Conservation (phyloP, 2,329 filamentous ascomycete genomes). For the Fusarium graminum region DNA sequence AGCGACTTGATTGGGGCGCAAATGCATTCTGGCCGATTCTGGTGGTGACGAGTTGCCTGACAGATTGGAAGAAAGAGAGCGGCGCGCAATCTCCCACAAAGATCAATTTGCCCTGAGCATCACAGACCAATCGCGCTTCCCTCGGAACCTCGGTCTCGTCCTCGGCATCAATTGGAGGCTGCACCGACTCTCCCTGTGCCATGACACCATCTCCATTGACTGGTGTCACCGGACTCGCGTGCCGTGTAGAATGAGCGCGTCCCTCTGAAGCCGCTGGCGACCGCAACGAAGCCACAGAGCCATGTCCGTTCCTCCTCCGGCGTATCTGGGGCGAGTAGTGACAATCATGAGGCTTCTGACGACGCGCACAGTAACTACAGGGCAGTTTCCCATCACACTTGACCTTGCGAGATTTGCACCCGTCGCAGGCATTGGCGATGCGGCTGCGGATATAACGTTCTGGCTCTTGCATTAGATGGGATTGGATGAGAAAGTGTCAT, state of each 20-base stretch:
- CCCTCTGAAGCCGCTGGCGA: constrained; percentile 44
- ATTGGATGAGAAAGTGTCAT: neutral
- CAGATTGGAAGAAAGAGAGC: constrained; percentile 67
- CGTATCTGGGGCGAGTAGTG: constrained; percentile 61
- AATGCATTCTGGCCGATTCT: constrained; percentile 64
- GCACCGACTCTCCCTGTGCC: neutral
- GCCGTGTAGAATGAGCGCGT: constrained; percentile 26
- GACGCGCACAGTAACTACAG: constrained; percentile 63
- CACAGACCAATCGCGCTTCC: constrained; percentile 65
- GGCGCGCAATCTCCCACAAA: constrained; percentile 70
- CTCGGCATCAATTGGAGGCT: constrained; percentile 50
- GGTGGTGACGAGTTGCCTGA: constrained; percentile 64
- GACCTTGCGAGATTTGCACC: constrained; percentile 67
- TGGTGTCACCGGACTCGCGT: constrained; percentile 38
- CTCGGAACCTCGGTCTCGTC: constrained; percentile 68
- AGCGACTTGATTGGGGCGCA: constrained; percentile 63
- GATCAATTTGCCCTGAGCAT: constrained; percentile 66
- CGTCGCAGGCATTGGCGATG: constrained; percentile 67
- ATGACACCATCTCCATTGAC: neutral
- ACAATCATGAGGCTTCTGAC: constrained; percentile 59
- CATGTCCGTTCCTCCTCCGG: constrained; percentile 52
- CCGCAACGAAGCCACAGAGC: constrained; percentile 29
- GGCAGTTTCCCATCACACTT: constrained; percentile 68
- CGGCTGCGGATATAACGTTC: constrained; percentile 57
- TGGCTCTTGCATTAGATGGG: constrained; percentile 39